These are phyloP conservation scores for Effrenium voratum DNA, from an alignment of 73 alveolate species.

Conservation along the genomic window DNA sequence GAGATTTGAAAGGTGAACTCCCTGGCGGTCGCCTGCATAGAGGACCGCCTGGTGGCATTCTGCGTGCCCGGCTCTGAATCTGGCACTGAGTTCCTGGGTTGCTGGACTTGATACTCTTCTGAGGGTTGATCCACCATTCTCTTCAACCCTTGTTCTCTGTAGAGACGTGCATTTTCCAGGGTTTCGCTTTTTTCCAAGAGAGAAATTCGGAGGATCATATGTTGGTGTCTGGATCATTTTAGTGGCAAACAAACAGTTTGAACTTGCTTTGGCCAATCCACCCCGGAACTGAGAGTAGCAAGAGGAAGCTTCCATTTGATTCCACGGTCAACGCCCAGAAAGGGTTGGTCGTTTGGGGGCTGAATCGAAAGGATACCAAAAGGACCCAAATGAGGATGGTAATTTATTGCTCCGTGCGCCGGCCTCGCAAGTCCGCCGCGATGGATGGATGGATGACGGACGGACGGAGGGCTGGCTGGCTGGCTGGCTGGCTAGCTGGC, in stretches of 20 bases:
- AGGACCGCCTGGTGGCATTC: slow-evolving; percentile 51
- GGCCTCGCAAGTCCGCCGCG: too few relatives aligned
- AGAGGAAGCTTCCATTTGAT: background rate
- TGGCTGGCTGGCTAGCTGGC: too few relatives aligned
- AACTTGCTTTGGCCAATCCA: too few relatives aligned
- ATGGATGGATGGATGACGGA: too few relatives aligned
- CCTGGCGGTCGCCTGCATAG: slow-evolving; percentile 33
- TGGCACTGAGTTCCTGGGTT: background rate
- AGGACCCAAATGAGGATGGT: too few relatives aligned
- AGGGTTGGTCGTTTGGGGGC: background rate
- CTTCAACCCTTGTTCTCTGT: background rate
- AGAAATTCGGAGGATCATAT: background rate
- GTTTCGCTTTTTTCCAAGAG: background rate
- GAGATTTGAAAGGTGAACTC: background rate
- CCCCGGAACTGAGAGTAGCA: too few relatives aligned
- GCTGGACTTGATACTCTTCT: background rate
- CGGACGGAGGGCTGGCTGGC: too few relatives aligned
- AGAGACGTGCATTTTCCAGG: background rate
- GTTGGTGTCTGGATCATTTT: background rate
- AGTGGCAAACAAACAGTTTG: background rate
- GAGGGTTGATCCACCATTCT: background rate
- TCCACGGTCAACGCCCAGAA: background rate
- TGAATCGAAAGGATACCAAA: too few relatives aligned
- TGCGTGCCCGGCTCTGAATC: slow-evolving; percentile 9
- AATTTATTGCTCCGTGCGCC: too few relatives aligned